Conservation (phyloP, 805 yeast genomes). For the Komagataella kurtzmanii region DNA sequence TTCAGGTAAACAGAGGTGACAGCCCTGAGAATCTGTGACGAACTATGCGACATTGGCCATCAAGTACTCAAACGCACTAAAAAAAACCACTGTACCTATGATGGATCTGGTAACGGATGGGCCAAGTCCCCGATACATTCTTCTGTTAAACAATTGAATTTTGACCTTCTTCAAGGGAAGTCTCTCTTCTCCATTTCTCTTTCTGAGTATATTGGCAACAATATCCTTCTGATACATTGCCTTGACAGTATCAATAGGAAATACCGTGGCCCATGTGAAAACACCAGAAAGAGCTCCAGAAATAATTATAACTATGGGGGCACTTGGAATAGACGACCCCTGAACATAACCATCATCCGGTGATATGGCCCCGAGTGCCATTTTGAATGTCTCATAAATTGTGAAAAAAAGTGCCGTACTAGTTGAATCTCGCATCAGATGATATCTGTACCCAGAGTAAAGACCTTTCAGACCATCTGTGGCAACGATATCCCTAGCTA, state of each 20-base stretch:
- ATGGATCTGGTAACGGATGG: conserved; percentile 64
- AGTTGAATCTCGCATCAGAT: conserved; percentile 51
- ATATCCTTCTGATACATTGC: conserved; percentile 64
- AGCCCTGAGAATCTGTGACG: background rate
- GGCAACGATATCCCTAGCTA: conserved; percentile 38
- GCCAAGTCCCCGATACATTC: conserved; percentile 66
- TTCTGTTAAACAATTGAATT: conserved; percentile 25
- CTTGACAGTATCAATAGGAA: conserved; percentile 74
- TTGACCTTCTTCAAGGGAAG: conserved; percentile 19
- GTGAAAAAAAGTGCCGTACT: conserved; percentile 67
- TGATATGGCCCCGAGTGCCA: conserved; percentile 18
- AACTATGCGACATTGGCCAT: conserved; percentile 38
- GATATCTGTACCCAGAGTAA: conserved; percentile 63
- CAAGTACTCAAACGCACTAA: conserved; percentile 54
- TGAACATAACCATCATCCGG: conserved; percentile 2
- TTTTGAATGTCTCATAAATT: conserved; percentile 62
- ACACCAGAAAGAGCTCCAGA: conserved; percentile 79
- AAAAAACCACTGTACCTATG: conserved; percentile 62
- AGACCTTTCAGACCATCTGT: conserved; percentile 51
- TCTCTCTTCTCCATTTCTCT: conserved; percentile 30
- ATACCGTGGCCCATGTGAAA: conserved; percentile 59
- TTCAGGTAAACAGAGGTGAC: too few relatives aligned
- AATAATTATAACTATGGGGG: conserved; percentile 35
- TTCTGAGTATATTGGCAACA: conserved; percentile 50
- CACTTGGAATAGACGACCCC: conserved; percentile 7